Evolutionary conservation across 164 flowering plant genomes (phyloP), one percentile per base, ranked within the genome.

Genomic region (Pachysandra terminalis): DNA sequence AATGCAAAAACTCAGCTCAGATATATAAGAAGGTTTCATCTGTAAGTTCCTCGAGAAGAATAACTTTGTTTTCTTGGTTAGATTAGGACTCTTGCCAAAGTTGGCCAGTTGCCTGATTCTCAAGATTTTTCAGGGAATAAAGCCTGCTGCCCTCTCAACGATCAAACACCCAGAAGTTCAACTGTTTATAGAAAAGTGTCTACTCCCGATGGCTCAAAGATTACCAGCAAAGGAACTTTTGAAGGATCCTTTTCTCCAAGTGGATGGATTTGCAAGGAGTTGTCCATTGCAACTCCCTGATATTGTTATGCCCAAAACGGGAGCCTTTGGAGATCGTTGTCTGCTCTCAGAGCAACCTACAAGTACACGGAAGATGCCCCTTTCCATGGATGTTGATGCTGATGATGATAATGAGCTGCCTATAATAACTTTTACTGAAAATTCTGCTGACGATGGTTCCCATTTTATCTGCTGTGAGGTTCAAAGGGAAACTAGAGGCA

Each of bases 381-480:
- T 68, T 27, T 80, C 87, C 40, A 83, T 93, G 93, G 97, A 90
- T 49, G 71, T 87, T 27, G 98, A 90, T 75, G 32, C 75, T 51
- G 87, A 78, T 28, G 78, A 71, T 69, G 80, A 67, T 53, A 45
- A 32, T 41, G 71, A 63, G 25, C 77, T 56, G 22, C 80, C 80
- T n/a, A 17, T 57, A 21, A 28, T 74, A 68, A 60, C 70, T 67
- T 59, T 61, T 19, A 57, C 65, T 45, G 67, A 65, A 48, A 74
- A 74, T 53, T 55, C 71, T 23, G 54, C 21, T 56, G 55, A 60
- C 26, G 49, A 41, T 54, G 73, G 66, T 4, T 35, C 75, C 51
- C 67, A 67, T 23, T 61, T 65, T 19, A 49, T 28, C 16, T 53
- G 61, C 56, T 57, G 73, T 66, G 96, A 94, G 78, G 76, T 83